A percentile compares a stretch with the other conserved stretches of the same genome.
These are phyloP conservation scores for Linderniella brevidens DNA, from an alignment of 257 asterid species.

Conservation along the genomic window DNA sequence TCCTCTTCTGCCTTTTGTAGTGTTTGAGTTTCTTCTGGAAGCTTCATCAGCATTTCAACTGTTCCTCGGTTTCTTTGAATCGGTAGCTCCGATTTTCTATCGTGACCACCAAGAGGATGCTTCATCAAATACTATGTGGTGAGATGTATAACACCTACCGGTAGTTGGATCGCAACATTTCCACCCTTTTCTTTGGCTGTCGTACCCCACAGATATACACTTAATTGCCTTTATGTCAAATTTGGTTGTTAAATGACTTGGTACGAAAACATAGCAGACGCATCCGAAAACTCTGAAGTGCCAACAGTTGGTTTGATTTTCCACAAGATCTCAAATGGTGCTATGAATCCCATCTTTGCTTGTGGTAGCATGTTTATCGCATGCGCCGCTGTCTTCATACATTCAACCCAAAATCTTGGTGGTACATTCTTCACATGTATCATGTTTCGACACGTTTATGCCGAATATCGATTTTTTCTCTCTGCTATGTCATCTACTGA, in stretches of 20 bases:
- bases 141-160: neutral
- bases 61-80: constrained; percentile 1
- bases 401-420: neutral
- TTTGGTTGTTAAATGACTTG: constrained; percentile 5
- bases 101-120: constrained; percentile 10
- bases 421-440: neutral
- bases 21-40: neutral
- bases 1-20: neutral
- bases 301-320: constrained; percentile 7
- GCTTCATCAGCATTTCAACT: neutral
- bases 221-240: constrained; percentile 4
- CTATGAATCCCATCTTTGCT: constrained; percentile 4
- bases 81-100: neutral
- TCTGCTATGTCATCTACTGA: constrained; percentile 4
- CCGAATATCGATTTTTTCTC: constrained; percentile 1
- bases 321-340: constrained; percentile 10
- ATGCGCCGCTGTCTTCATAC: too few relatives aligned
- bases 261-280: constrained; percentile 5
- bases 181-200: constrained; percentile 10
- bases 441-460: constrained; percentile 8
- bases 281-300: constrained; percentile 10
- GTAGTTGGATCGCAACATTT: constrained; percentile 11
- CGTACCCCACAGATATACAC: constrained; percentile 10
- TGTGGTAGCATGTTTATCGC: neutral
- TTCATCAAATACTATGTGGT: constrained; percentile 6